Conservation (phyloP, 2,329 filamentous ascomycete species). For the Xylariaceae sp. region DNA sequence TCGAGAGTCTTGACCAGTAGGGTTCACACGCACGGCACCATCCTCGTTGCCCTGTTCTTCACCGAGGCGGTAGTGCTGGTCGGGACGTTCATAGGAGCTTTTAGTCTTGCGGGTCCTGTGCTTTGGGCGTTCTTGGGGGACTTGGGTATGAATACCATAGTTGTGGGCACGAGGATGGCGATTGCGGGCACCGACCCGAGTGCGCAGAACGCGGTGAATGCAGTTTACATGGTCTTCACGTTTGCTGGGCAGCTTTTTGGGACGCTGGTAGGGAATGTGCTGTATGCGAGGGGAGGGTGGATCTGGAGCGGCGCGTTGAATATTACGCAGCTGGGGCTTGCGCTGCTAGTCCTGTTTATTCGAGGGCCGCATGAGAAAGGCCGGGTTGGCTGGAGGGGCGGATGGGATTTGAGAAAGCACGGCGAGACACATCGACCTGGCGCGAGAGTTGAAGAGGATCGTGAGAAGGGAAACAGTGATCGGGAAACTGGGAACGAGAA, state of each 20-base stretch:
- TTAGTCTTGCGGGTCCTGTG: conserved; percentile 33
- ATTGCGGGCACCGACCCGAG: conserved; percentile 31
- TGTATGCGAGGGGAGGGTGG: conserved; percentile 34
- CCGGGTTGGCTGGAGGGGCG: conserved; percentile 34
- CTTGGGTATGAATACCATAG: conserved; percentile 31
- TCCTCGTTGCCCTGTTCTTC: conserved; percentile 22
- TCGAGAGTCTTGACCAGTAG: conserved; percentile 25
- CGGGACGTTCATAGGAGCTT: conserved; percentile 32
- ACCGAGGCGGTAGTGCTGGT: conserved; percentile 24
- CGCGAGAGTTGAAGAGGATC: conserved; percentile 5
- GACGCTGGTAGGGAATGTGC: conserved; percentile 31
- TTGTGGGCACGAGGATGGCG: conserved; percentile 32
- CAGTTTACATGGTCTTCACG: conserved; percentile 34
- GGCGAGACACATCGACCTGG: conserved; percentile 1
- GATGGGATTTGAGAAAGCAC: conserved; percentile 25
- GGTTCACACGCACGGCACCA: conserved; percentile 26
- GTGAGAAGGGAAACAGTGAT: conserved; percentile 2
- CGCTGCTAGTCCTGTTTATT: conserved; percentile 21
- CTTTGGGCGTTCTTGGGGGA: conserved; percentile 34
- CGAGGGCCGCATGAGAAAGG: conserved; percentile 31
- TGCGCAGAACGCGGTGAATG: conserved; percentile 37
- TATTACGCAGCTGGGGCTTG: conserved; percentile 29
- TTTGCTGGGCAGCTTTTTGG: conserved; percentile 35
- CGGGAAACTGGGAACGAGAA: conserved; percentile 12
- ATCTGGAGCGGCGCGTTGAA: conserved; percentile 30